These are phyloP conservation scores for Boechera divaricarpa DNA, from an alignment of 345 rosid species.

Conservation along the genomic window DNA sequence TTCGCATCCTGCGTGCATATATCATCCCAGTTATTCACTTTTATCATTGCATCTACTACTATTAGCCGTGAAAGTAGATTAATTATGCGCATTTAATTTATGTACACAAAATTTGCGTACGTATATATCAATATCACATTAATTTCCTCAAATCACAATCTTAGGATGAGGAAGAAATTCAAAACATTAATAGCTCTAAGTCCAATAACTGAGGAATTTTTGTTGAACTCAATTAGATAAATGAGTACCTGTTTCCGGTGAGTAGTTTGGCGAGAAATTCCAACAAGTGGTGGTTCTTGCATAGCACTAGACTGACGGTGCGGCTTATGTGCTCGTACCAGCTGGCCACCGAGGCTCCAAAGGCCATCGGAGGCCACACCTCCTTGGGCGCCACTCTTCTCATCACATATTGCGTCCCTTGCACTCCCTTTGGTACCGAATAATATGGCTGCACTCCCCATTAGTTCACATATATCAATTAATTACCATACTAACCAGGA, in stretches of 20 bases:
- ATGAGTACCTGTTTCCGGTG: constrained; percentile 77
- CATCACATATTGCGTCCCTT: constrained; percentile 81
- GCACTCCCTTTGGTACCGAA: constrained; percentile 78
- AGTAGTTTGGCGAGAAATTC: constrained; percentile 79
- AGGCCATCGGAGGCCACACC: constrained; percentile 87
- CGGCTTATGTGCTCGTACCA: constrained; percentile 97
- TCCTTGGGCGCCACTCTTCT: constrained; percentile 77
- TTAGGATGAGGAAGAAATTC: constrained; percentile 12
- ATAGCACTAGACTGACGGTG: constrained; percentile 77
- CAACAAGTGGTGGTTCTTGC: constrained; percentile 92
- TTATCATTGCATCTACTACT: constrained; percentile 6
- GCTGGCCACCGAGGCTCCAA: constrained; percentile 85
- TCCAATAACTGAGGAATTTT: neutral
- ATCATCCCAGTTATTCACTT: constrained; percentile 31
- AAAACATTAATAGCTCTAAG: constrained; percentile 13
- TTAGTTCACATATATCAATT: neutral
- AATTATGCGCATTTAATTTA: constrained; percentile 4
- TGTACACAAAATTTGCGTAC: neutral
- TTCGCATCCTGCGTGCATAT: constrained; percentile 65
- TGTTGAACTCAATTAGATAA: neutral
- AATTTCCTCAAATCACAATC: constrained; percentile 19
- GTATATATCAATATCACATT: neutral
- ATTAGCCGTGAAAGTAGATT: neutral
- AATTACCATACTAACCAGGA: constrained; percentile 8
- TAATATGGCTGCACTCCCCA: constrained; percentile 69